These are phyloP conservation scores for Microbotryum silenes-acaulis DNA, from an alignment of 1,284 basidiomycete species.

Conservation along the genomic window DNA sequence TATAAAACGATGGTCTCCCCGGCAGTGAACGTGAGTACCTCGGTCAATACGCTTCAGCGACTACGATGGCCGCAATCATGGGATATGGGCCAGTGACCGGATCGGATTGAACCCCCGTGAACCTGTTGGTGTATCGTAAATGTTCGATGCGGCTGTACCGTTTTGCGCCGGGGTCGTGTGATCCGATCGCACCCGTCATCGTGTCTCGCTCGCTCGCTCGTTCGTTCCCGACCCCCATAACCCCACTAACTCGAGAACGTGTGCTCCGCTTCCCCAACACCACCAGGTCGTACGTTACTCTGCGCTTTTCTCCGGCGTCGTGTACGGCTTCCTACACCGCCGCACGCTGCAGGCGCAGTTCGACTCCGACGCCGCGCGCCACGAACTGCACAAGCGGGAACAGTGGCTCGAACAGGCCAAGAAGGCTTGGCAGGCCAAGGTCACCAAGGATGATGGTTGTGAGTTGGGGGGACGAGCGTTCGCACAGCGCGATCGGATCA, in stretches of 20 bases:
- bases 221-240: background rate
- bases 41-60: background rate
- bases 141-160: background rate
- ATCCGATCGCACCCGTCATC: background rate
- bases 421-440: constrained; percentile 68
- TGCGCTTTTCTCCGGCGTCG: constrained; percentile 76
- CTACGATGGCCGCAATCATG: background rate
- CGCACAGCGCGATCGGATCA: no score
- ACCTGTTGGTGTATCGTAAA: background rate
- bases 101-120: background rate
- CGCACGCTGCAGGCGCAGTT: constrained; percentile 77
- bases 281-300: constrained; percentile 91
- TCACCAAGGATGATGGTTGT: constrained; percentile 23
- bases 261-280: background rate
- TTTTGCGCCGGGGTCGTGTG: background rate
- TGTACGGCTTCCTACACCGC: constrained; percentile 89
- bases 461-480: background rate
- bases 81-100: background rate
- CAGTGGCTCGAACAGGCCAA: constrained; percentile 77
- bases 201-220: background rate
- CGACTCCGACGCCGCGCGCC: constrained; percentile 61
- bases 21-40: constrained; percentile 18
- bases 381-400: constrained; percentile 63
- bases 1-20: constrained; percentile 2
- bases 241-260: background rate